A percentile compares a stretch with the other conserved stretches of the same genome.
phyloP scores from a whole-genome alignment of 1,139 yeast genomes.

The Debaryomyces subglobosus region DNA sequence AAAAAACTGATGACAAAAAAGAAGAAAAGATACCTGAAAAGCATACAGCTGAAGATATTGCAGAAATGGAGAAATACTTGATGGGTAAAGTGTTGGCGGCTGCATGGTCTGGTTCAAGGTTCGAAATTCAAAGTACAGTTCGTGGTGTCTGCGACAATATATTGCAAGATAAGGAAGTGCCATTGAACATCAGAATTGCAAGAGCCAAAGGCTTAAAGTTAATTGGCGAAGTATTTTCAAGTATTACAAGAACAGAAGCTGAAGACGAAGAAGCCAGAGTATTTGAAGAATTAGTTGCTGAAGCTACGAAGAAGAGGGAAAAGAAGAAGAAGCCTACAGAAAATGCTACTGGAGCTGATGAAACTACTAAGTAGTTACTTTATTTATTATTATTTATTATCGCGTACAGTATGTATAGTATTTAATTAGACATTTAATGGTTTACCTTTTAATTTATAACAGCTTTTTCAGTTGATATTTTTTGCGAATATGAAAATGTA shows the following conservation, averaged over 20 bases:
- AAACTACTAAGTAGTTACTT: not conserved
- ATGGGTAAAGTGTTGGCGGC: constrained; percentile 93
- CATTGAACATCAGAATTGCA: constrained; percentile 59
- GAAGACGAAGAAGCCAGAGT: constrained; percentile 92
- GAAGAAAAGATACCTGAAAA: constrained; percentile 38
- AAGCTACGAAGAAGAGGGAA: constrained; percentile 80
- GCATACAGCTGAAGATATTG: constrained; percentile 80
- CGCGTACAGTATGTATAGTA: constrained; percentile 1
- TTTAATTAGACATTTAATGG: constrained; percentile 1
- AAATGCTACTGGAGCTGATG: not conserved
- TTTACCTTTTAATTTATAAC: not conserved
- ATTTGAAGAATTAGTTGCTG: constrained; percentile 90
- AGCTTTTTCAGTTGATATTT: not conserved
- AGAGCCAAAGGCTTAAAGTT: constrained; percentile 79
- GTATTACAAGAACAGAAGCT: constrained; percentile 70
- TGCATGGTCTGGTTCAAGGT: constrained; percentile 93
- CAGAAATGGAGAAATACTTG: constrained; percentile 81
- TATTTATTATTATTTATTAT: not conserved
- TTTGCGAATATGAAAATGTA: not conserved
- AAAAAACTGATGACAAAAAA: constrained; percentile 16
- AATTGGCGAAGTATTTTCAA: constrained; percentile 73
- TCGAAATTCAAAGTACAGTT: constrained; percentile 86
- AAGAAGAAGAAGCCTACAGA: constrained; percentile 38
- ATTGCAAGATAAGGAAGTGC: constrained; percentile 63
- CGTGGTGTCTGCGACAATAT: constrained; percentile 84